Evolutionary conservation across 768 basidiomycete genomes (phyloP).

Genomic region (Leccinum subtestaceum): DNA sequence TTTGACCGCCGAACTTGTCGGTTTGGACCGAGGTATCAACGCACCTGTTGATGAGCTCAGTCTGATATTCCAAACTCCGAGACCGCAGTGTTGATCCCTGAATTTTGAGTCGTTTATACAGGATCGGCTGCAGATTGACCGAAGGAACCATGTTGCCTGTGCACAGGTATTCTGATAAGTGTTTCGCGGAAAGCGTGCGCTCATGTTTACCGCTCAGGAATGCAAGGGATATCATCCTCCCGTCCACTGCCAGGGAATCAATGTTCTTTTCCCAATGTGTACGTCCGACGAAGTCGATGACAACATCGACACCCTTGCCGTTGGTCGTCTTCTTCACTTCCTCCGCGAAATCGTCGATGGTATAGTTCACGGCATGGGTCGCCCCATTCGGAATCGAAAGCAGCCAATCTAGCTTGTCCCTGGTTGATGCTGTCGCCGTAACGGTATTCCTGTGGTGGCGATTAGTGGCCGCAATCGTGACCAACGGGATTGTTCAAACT

Average conservation of each 20-base stretch:
- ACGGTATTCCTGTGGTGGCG: slow-evolving; percentile 52
- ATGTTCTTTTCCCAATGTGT: slow-evolving; percentile 75
- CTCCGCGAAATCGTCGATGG: slow-evolving; percentile 73
- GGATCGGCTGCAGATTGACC: slow-evolving; percentile 60
- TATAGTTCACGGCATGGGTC: slow-evolving; percentile 82
- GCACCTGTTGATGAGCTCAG: slow-evolving; percentile 60
- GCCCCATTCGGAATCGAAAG: slow-evolving; percentile 63
- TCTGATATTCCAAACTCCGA: slow-evolving; percentile 73
- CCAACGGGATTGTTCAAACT: slow-evolving; percentile 31
- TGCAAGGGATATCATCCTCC: slow-evolving; percentile 68
- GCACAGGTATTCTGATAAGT: slow-evolving; percentile 17
- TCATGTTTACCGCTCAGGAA: slow-evolving; percentile 57
- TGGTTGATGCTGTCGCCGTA: slow-evolving; percentile 81
- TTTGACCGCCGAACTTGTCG: background rate
- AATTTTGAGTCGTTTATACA: slow-evolving; percentile 83
- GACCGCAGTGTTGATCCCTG: slow-evolving; percentile 86
- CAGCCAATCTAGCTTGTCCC: slow-evolving; percentile 79
- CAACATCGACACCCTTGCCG: slow-evolving; percentile 72
- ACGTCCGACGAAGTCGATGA: slow-evolving; percentile 82
- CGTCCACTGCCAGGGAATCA: slow-evolving; percentile 65
- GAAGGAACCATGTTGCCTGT: slow-evolving; percentile 51
- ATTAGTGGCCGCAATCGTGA: slow-evolving; percentile 5
- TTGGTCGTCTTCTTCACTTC: slow-evolving; percentile 67
- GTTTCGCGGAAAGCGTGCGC: slow-evolving; percentile 17
- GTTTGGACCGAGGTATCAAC: slow-evolving; percentile 30